A percentile compares a stretch with the other conserved stretches of the same genome.
Evolutionary conservation across 2,329 filamentous ascomycete species (phyloP).

Genomic region (Zarea fungicola): DNA sequence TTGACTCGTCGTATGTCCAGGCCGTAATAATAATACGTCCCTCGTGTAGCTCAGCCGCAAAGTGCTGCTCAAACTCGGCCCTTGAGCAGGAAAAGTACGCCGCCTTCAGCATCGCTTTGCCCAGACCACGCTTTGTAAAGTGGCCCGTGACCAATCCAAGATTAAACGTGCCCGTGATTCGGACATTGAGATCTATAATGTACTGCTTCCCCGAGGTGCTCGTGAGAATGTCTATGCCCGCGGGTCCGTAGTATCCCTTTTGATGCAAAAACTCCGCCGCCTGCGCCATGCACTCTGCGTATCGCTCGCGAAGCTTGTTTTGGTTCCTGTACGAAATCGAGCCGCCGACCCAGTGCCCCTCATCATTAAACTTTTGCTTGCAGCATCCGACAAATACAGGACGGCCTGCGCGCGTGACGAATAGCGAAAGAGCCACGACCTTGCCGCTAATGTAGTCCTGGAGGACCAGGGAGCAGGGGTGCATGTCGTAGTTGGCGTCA

Average conservation of each 20-base stretch:
- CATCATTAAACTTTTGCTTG: not conserved
- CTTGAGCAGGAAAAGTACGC: conserved; percentile 11
- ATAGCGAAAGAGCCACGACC: conserved; percentile 2
- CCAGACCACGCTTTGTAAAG: conserved; percentile 8
- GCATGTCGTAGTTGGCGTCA: conserved; percentile 1
- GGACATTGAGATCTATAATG: conserved; percentile 12
- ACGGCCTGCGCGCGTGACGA: conserved; percentile 2
- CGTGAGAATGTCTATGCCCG: conserved; percentile 10
- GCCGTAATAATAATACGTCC: conserved; percentile 8
- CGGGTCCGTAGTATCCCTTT: conserved; percentile 9
- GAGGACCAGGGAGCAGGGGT: conserved; percentile 6
- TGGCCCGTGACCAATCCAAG: conserved; percentile 8
- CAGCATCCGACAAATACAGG: conserved; percentile 6
- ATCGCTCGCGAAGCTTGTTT: not conserved
- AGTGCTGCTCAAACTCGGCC: conserved; percentile 3
- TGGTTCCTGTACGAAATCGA: conserved; percentile 1
- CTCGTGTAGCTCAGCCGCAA: conserved; percentile 1
- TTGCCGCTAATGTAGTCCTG: conserved; percentile 8
- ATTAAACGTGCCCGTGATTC: conserved; percentile 3
- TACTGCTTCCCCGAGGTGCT: not conserved
- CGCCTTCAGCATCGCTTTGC: not conserved
- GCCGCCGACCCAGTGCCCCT: conserved; percentile 4
- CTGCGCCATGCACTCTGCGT: not conserved
- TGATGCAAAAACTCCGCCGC: conserved; percentile 5
- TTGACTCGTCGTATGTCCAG: conserved; percentile 9